phyloP scores from a whole-genome alignment of 139 green algal species.

The Tetratostichococcus sp. region DNA sequence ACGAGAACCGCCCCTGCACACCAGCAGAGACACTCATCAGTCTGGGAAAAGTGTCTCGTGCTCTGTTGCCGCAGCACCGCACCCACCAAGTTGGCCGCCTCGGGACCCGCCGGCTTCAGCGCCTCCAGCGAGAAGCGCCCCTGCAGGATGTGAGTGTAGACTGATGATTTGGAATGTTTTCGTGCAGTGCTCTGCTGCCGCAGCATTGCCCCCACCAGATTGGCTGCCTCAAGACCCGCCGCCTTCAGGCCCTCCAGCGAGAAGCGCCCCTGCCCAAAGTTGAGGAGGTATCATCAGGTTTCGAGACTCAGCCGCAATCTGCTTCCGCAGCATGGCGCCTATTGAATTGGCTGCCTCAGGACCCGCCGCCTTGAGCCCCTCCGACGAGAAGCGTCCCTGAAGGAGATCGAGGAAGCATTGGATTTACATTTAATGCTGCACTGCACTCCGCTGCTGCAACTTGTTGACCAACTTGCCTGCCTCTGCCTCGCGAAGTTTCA shows the following conservation, averaged over 20 bases:
- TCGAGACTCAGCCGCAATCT: too few relatives aligned
- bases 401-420: too few relatives aligned
- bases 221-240: neutral
- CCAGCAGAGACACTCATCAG: neutral
- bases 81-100: conserved; percentile 69
- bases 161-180: neutral
- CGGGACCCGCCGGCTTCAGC: conserved; percentile 44
- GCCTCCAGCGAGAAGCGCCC: conserved; percentile 1
- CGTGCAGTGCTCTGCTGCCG: neutral
- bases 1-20: conserved; percentile 30
- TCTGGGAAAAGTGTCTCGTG: too few relatives aligned
- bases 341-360: neutral
- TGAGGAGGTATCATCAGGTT: too few relatives aligned
- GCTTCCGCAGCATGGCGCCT: too few relatives aligned
- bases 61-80: conserved; percentile 66
- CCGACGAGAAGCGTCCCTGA: conserved; percentile 6
- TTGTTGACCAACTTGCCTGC: too few relatives aligned
- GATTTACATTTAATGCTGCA: too few relatives aligned
- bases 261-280: neutral
- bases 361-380: conserved; percentile 5
- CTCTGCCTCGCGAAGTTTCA: too few relatives aligned
- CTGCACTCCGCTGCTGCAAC: too few relatives aligned
- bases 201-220: neutral
- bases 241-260: conserved; percentile 9
- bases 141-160: neutral